phyloP scores from a whole-genome alignment of 1,284 basidiomycete species.

The Cryptococcus floricola region DNA sequence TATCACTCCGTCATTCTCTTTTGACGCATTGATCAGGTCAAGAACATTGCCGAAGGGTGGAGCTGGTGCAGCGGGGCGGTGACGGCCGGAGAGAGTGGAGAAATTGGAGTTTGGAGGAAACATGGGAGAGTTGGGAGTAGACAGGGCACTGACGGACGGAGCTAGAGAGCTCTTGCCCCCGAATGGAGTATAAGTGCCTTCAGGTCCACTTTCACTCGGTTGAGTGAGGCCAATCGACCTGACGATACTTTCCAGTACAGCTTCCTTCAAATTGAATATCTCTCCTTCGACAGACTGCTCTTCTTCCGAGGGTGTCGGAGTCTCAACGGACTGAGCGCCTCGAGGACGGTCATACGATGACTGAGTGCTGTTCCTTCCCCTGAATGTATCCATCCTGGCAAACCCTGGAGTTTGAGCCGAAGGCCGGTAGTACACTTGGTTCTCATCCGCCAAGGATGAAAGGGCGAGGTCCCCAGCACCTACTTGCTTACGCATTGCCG shows the following conservation, averaged over 20 bases:
- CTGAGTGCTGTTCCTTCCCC: conserved; percentile 17
- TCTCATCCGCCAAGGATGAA: conserved; percentile 36
- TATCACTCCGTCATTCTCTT: conserved; percentile 55
- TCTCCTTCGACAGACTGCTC: conserved; percentile 43
- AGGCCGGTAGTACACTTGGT: conserved; percentile 41
- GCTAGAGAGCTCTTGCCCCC: conserved; percentile 24
- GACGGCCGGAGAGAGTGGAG: conserved; percentile 54
- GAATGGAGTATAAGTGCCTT: conserved; percentile 6
- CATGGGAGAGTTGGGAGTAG: conserved; percentile 44
- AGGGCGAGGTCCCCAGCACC: conserved; percentile 56
- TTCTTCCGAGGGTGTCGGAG: conserved; percentile 13
- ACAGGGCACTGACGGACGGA: conserved; percentile 34
- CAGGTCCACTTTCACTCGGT: conserved; percentile 53
- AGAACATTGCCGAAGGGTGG: conserved; percentile 77
- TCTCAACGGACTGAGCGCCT: conserved; percentile 18
- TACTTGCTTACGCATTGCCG: conserved; percentile 45
- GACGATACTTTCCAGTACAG: conserved; percentile 95
- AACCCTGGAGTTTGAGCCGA: conserved; percentile 40
- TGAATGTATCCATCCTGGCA: conserved; percentile 45
- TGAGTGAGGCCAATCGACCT: conserved; percentile 96
- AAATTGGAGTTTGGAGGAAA: conserved; percentile 39
- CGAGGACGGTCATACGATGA: conserved; percentile 13
- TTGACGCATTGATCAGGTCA: conserved; percentile 56
- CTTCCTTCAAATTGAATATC: conserved; percentile 84
- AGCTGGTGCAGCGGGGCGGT: conserved; percentile 29